A percentile compares a stretch with the other conserved stretches of the same genome.
Conservation (phyloP, 148 eudicot species). For the Diospyros kaki region DNA sequence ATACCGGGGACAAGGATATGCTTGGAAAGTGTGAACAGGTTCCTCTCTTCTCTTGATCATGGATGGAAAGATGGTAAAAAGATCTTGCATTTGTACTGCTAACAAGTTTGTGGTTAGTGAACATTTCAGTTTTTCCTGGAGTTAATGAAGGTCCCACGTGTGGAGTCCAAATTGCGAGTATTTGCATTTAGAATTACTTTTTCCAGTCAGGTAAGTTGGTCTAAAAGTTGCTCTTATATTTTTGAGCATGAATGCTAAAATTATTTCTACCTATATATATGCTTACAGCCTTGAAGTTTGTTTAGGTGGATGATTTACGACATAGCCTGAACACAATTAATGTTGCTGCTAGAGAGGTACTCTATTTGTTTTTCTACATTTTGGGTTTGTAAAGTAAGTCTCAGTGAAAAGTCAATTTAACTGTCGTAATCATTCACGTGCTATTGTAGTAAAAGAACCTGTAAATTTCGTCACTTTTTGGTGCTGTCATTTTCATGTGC, state of each 20-base stretch:
- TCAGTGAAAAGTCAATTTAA: background rate
- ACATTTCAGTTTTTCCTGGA: slow-evolving; percentile 84
- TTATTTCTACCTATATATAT: slow-evolving; percentile 1
- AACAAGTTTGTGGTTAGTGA: slow-evolving; percentile 19
- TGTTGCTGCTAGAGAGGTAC: slow-evolving; percentile 85
- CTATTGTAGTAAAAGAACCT: slow-evolving; percentile 75
- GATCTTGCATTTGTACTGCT: slow-evolving; percentile 14
- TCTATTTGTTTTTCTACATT: background rate
- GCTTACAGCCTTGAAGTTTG: slow-evolving; percentile 12
- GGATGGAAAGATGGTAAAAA: background rate
- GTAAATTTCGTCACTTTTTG: slow-evolving; percentile 58
- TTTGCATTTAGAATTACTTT: slow-evolving; percentile 90
- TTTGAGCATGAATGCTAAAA: background rate
- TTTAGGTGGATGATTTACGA: slow-evolving; percentile 74
- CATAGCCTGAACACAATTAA: slow-evolving; percentile 72
- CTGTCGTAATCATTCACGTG: background rate
- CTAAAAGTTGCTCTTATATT: background rate
- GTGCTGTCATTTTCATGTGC: background rate
- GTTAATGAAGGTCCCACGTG: slow-evolving; percentile 97
- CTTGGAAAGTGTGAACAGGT: slow-evolving; percentile 99
- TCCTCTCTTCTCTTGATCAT: slow-evolving; percentile 9
- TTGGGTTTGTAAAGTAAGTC: background rate
- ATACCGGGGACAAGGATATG: slow-evolving; percentile 79
- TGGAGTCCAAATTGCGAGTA: slow-evolving; percentile 90
- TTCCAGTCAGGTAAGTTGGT: slow-evolving; percentile 60